These are phyloP conservation scores for Phragmites australis DNA, from an alignment of 176 grass and related monocot species.

Conservation along the genomic window DNA sequence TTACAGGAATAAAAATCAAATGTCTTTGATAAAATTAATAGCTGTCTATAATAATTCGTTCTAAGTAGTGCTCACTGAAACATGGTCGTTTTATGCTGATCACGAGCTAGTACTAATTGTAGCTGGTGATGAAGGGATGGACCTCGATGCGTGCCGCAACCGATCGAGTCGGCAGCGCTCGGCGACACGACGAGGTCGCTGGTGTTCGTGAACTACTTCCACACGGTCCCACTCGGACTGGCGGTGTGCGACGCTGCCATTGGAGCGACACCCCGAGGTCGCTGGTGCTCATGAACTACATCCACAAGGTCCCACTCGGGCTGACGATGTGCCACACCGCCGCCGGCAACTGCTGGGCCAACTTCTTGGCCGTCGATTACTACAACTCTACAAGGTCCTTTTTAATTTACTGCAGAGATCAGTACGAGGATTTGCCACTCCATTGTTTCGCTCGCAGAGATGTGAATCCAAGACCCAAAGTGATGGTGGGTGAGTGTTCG, in stretches of 20 bases:
- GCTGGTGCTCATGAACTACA: conserved; percentile 17
- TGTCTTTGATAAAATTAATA: no score
- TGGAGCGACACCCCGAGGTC: conserved; percentile 66
- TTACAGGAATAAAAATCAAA: no score
- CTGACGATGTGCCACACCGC: conserved; percentile 47
- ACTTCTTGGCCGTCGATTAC: conserved; percentile 71
- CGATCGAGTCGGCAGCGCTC: conserved; percentile 48
- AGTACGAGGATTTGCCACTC: no score
- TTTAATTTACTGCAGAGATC: no score
- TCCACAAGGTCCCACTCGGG: no score
- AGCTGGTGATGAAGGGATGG: conserved; percentile 58
- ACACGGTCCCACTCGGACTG: conserved; percentile 39
- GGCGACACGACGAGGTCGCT: conserved; percentile 47
- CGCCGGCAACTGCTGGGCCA: conserved; percentile 58
- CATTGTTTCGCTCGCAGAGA: conserved; percentile 36
- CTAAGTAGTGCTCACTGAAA: no score
- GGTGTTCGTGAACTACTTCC: conserved; percentile 70
- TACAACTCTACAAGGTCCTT: conserved; percentile 73
- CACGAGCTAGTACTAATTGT: not conserved
- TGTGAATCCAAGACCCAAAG: no score
- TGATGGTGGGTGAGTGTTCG: conserved; percentile 57
- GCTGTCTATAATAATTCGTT: no score
- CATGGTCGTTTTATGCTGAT: no score
- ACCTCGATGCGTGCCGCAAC: conserved; percentile 34
- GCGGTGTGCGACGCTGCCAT: conserved; percentile 47